Conservation (phyloP, 371 early-diverging fungal genomes). For the Mortierella sp. region DNA sequence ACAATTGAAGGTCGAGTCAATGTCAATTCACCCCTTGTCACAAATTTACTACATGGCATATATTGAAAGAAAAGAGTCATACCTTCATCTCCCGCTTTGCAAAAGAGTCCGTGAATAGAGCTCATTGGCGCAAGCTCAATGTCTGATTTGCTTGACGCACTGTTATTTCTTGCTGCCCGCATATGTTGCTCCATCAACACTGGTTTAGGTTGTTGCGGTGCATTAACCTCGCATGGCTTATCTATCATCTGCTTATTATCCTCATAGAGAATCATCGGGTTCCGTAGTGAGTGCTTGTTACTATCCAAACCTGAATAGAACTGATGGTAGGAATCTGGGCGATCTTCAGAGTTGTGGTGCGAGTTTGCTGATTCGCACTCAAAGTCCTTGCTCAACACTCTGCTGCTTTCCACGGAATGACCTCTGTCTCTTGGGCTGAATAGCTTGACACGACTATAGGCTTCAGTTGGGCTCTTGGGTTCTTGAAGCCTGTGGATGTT, state of each 20-base stretch:
- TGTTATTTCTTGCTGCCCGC: not conserved
- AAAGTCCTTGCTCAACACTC: conserved; percentile 36
- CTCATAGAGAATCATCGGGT: not conserved
- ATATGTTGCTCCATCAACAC: conserved; percentile 10
- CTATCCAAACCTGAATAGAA: conserved; percentile 13
- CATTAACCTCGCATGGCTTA: not conserved
- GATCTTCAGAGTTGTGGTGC: conserved; percentile 12
- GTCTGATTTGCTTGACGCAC: not conserved
- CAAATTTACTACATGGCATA: not conserved
- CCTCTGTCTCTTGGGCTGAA: conserved; percentile 34
- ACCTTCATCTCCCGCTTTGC: not conserved
- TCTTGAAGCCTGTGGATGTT: conserved; percentile 2
- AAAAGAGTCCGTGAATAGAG: not conserved
- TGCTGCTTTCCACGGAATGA: conserved; percentile 41
- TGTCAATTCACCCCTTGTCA: too few species aligned
- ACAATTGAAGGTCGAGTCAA: too few species aligned
- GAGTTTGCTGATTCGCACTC: conserved; percentile 31
- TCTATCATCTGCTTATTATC: not conserved
- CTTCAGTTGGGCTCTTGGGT: not conserved
- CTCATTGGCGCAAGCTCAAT: conserved; percentile 5
- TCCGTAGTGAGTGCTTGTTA: conserved; percentile 12
- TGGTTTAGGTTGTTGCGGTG: conserved; percentile 14
- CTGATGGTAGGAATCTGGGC: conserved; percentile 24
- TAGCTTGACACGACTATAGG: conserved; percentile 21
- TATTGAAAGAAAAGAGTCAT: too few species aligned